Conservation (phyloP, 2,329 filamentous ascomycete genomes). For the Diaporthe australafricana region DNA sequence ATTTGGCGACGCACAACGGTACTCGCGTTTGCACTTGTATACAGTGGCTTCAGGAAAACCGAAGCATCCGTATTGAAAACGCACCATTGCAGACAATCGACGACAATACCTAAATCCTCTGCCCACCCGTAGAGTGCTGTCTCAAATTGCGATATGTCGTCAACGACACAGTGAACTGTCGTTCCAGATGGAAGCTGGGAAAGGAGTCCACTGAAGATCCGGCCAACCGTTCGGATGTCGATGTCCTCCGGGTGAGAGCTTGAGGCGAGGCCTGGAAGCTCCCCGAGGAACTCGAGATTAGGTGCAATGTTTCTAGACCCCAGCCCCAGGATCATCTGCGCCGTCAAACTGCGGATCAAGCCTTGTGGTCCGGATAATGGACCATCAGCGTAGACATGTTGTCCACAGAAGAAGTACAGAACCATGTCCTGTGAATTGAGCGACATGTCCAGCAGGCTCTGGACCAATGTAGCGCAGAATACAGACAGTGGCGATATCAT, state of each 20-base stretch:
- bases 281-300: background rate
- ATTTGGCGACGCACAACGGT: background rate
- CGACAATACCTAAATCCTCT: background rate
- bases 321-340: background rate
- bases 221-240: background rate
- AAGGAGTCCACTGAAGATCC: background rate
- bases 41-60: background rate
- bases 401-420: slow-evolving; percentile 29
- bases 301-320: background rate
- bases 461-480: slow-evolving; percentile 7
- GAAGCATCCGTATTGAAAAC: too few relatives aligned
- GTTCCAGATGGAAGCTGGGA: background rate
- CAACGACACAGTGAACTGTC: slow-evolving; percentile 14
- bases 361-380: background rate
- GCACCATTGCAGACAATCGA: background rate
- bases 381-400: background rate
- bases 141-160: slow-evolving; percentile 21
- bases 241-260: background rate
- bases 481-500: slow-evolving; percentile 5
- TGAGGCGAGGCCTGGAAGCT: too few relatives aligned
- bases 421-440: background rate
- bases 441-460: background rate
- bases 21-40: background rate
- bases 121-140: background rate
- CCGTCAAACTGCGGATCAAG: slow-evolving; percentile 7